These are phyloP conservation scores for Diospyros kaki DNA, from an alignment of 148 eudicot genomes.

Conservation along the genomic window DNA sequence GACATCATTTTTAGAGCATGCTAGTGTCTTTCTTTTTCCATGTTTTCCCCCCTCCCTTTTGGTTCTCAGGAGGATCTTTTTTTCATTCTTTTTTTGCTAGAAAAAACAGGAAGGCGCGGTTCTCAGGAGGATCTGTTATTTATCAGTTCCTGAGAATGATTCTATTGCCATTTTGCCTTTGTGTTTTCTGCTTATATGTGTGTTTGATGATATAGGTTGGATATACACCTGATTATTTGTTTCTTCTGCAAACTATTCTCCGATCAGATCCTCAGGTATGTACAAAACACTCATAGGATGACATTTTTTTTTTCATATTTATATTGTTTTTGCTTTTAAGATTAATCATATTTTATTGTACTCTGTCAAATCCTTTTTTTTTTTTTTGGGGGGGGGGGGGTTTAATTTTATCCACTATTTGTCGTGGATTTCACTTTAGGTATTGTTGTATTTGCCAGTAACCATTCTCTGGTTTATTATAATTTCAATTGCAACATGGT, in stretches of 20 bases:
- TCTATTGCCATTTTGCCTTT: not conserved
- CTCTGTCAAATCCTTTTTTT: not conserved
- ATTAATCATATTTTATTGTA: not conserved
- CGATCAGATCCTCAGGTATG: constrained; percentile 92
- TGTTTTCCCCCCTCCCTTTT: not conserved
- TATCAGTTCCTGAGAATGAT: too few species aligned
- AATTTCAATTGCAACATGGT: not conserved
- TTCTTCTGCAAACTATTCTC: constrained; percentile 91
- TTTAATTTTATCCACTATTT: not conserved
- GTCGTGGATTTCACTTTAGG: not conserved
- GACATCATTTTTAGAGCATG: not conserved
- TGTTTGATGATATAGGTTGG: constrained; percentile 62
- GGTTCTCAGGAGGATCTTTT: not conserved
- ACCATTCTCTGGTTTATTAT: not conserved
- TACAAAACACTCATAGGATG: not conserved
- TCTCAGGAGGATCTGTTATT: not conserved
- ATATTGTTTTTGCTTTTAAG: too few species aligned
- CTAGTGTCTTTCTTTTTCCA: not conserved
- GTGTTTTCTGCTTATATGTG: not conserved
- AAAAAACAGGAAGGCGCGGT: not conserved
- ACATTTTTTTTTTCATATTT: not conserved
- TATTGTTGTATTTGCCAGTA: not conserved
- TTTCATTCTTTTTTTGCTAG: not conserved
- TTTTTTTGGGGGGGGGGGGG: too few species aligned
- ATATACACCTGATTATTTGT: constrained; percentile 89